Evolutionary conservation across 192 early-diverging fungal genomes (phyloP), one percentile per base, ranked within the genome.

Genomic region (Spizellomyces punctatus): DNA sequence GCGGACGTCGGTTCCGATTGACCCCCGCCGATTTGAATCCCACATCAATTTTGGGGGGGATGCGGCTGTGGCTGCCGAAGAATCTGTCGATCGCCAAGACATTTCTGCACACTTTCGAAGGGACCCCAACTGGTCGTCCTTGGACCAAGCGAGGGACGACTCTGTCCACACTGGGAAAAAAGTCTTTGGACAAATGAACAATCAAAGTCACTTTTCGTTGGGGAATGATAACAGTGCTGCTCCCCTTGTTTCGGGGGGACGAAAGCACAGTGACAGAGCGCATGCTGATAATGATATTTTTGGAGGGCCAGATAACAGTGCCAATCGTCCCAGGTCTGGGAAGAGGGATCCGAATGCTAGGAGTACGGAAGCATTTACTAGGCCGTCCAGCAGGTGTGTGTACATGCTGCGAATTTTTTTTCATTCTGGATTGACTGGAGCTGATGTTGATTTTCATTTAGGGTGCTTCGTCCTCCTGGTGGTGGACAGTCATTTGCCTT

Each of bases 111-210:
- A 68, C 63, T n/a, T 69, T 43, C 77, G 72, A 55, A 72, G 81
- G 46, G 81, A 81, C 63, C 79, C 81, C 21, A 80, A 80, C 73
- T 82, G 78, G 78, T 64, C 62, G 5, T 58, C 67, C 8, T 16
- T 50, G 9, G 70, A 65, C n/a, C 60, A 58, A 21, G 63, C 21
- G 19, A 52, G 46, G 19, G 57, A 55, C 9, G 46, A 55, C 21
- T 9, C 58, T 46, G 45, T 27, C 10, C 22, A 56, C 46, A 17
- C 45, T 52, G 58, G 71, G 59, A 70, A 70, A 47, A 50, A 66
- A 47, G 49, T 46, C 8, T 66, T 49, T 49, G 47, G 48, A 21
- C 16, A 43, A 63, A 43, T 46, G 10, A 65, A 70, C 45, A 78
- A 21, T 21, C 43, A 21, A 5, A 45, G 46, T 27, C 59, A 56